Percentiles rank a stretch among this genome's conserved stretches.
These are phyloP conservation scores for Durusdinium trenchii DNA, from an alignment of 73 alveolate genomes.

Conservation along the genomic window DNA sequence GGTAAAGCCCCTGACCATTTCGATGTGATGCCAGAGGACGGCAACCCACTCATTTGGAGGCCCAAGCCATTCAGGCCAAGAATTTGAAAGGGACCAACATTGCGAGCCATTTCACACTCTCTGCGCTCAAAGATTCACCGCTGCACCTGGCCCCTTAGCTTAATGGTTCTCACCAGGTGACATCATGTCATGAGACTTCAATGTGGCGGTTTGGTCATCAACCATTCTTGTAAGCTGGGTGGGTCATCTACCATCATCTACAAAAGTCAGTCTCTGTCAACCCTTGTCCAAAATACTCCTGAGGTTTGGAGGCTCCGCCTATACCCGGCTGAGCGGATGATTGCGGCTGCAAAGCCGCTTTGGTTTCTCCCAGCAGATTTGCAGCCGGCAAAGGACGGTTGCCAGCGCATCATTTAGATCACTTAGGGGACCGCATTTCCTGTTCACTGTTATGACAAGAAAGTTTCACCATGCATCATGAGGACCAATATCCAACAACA, in stretches of 20 bases:
- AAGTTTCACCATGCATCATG: too few relatives aligned
- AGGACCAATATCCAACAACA: too few relatives aligned
- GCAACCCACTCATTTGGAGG: background rate
- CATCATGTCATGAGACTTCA: background rate
- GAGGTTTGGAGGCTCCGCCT: background rate
- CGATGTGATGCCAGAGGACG: background rate
- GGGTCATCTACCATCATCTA: background rate
- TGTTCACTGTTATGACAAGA: too few relatives aligned
- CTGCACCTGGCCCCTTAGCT: background rate
- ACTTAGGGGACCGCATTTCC: too few relatives aligned
- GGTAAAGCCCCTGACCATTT: background rate
- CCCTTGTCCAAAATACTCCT: background rate
- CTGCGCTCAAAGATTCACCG: background rate
- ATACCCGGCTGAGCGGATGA: background rate
- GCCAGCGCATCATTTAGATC: background rate
- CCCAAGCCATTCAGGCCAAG: background rate
- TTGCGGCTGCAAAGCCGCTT: background rate
- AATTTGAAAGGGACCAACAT: background rate
- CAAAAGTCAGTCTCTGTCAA: too few relatives aligned
- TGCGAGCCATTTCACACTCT: background rate
- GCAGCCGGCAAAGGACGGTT: background rate
- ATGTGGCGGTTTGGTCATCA: background rate
- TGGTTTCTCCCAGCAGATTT: background rate
- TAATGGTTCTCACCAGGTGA: background rate
- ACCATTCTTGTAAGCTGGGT: too few relatives aligned